Evolutionary conservation across 257 asterid genomes (phyloP), one percentile per base, ranked within the genome.

Genomic region (Przewalskia tangutica): DNA sequence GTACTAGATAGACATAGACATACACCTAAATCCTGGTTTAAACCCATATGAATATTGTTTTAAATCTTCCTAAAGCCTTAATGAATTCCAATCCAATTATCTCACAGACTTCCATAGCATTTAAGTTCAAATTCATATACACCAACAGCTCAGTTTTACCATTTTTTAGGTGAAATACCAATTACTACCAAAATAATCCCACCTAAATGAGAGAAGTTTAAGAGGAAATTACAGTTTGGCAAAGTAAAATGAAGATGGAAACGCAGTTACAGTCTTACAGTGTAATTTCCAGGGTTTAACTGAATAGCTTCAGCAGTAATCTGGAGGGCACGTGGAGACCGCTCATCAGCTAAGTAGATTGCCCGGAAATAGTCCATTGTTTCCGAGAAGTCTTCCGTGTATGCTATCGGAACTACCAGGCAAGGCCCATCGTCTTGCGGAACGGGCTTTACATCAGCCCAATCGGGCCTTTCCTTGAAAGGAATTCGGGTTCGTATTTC

Each of bases 311-410:
- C 94, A 40, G 89, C 36, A 12, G 99, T 95, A 85, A 95, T 93
- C 12, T 89, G 86, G 48, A 95, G 97, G 11, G 97, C 90, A 34
- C 97, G 97, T 4, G 89, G 84, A 50, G 99, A 91, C 3, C 93
- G 94, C 84, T 95, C 99, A 63, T 94, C 90, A 20, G 97, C 94
- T 18, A 91, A 83, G 90, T 89, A 94, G 9, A 94, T 85, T 6
- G 99, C 98, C 83, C 99, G 85, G 84, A 95, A 95, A 85, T 91
- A 95, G 82, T 91, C 91, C 99, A 95, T 94, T 75, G 97, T 90
- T 82, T 95, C 98, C 10, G 64, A 81, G 89, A 95, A 95, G 54
- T 91, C 97, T 14, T 92, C 93, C 0, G 91, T 85, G 84, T 95
- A 95, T 53, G 93, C 90, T 77, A 95, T 95, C 38, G 97, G 91